Percentiles rank a stretch among this genome's conserved stretches.
These are phyloP conservation scores for Fusarium sp. DNA, from an alignment of 2,329 filamentous ascomycete genomes.

Conservation along the genomic window DNA sequence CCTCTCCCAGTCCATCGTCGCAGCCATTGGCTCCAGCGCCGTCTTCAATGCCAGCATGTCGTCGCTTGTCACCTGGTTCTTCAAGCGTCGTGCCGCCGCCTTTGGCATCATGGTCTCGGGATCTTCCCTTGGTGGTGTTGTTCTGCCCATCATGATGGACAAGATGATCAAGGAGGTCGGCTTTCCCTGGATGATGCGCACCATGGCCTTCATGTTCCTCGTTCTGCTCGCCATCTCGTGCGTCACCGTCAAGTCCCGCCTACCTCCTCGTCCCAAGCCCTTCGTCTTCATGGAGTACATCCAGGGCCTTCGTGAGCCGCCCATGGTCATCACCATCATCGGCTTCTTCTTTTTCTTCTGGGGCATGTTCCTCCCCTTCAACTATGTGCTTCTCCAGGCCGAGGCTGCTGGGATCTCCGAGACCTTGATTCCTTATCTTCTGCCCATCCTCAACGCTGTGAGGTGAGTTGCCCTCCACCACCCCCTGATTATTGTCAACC, in stretches of 20 bases:
- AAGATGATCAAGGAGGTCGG: conserved; percentile 65
- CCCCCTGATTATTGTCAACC: not conserved
- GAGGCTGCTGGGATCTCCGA: conserved; percentile 59
- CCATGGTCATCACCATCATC: conserved; percentile 60
- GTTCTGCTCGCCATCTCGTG: conserved; percentile 53
- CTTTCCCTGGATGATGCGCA: conserved; percentile 66
- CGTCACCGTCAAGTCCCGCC: conserved; percentile 54
- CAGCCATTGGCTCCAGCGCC: conserved; percentile 59
- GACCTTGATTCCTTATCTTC: conserved; percentile 61
- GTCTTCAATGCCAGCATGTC: conserved; percentile 62
- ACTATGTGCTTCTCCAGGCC: conserved; percentile 67
- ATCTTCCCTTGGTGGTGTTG: conserved; percentile 68
- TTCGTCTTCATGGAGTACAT: conserved; percentile 65
- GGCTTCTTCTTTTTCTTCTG: conserved; percentile 70
- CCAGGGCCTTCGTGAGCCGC: conserved; percentile 62
- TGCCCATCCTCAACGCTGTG: conserved; percentile 72
- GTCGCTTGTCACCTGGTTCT: conserved; percentile 67
- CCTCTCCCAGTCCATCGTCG: conserved; percentile 60
- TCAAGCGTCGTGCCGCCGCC: conserved; percentile 65
- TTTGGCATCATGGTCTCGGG: conserved; percentile 69
- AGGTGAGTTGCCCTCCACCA: conserved; percentile 53
- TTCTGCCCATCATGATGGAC: conserved; percentile 74
- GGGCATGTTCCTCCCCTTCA: conserved; percentile 70
- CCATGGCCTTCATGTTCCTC: conserved; percentile 64
- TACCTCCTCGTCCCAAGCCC: conserved; percentile 62